phyloP scores from a whole-genome alignment of 2,329 filamentous ascomycete genomes.

The Nemania bipapillata region DNA sequence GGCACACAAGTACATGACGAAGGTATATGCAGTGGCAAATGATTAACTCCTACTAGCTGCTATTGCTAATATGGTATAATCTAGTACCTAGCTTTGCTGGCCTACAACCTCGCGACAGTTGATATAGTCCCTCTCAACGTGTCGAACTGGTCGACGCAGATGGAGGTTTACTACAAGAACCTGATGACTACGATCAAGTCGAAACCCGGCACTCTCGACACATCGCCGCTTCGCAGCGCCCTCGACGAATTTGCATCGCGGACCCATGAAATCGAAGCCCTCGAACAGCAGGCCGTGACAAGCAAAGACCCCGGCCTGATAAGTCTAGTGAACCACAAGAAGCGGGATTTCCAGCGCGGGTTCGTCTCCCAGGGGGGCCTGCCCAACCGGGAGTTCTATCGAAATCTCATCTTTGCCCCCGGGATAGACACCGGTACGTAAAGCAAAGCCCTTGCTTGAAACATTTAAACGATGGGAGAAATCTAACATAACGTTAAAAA shows the following conservation, averaged over 20 bases:
- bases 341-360: slow-evolving; percentile 61
- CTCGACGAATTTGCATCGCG: slow-evolving; percentile 53
- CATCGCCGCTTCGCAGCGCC: slow-evolving; percentile 53
- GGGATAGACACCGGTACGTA: slow-evolving; percentile 60
- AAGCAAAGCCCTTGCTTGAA: neutral
- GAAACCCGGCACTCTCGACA: slow-evolving; percentile 53
- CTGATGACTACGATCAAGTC: slow-evolving; percentile 52
- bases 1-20: slow-evolving; percentile 69
- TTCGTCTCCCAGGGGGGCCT: slow-evolving; percentile 62
- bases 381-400: slow-evolving; percentile 59
- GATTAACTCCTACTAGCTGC: neutral
- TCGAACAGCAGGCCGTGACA: slow-evolving; percentile 49
- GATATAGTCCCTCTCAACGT: slow-evolving; percentile 56
- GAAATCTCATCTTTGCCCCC: slow-evolving; percentile 60
- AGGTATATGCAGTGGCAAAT: slow-evolving; percentile 52
- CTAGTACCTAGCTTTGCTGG: slow-evolving; percentile 55
- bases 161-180: slow-evolving; percentile 55
- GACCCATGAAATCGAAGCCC: slow-evolving; percentile 50
- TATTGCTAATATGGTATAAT: slow-evolving; percentile 1
- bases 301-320: slow-evolving; percentile 49
- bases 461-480: neutral
- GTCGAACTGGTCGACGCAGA: slow-evolving; percentile 55
- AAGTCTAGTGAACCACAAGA: slow-evolving; percentile 58
- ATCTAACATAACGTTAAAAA: slow-evolving; percentile 1
- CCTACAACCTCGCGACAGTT: slow-evolving; percentile 54